Percentiles rank a stretch among this genome's conserved stretches.
Conservation (phyloP, 306 rosid species). For the Leucaena leucocephala region DNA sequence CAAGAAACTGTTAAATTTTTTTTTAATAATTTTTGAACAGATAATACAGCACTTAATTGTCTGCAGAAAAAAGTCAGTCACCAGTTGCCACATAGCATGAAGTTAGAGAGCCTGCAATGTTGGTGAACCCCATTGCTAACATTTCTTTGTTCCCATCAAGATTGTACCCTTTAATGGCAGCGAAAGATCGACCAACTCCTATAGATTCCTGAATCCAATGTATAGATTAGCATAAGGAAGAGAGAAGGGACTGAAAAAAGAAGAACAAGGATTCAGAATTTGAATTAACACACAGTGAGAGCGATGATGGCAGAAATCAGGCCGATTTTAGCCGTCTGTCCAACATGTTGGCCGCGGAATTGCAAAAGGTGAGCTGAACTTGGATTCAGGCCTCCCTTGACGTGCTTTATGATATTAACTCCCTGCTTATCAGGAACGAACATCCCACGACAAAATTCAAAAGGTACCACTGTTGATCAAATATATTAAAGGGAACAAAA, state of each 20-base stretch:
- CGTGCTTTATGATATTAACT: slow-evolving; percentile 75
- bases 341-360: slow-evolving; percentile 62
- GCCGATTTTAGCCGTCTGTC: slow-evolving; percentile 76
- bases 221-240: slow-evolving; percentile 19
- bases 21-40: not conserved
- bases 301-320: slow-evolving; percentile 74
- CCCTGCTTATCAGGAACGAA: slow-evolving; percentile 72
- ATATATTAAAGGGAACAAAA: not conserved
- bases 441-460: slow-evolving; percentile 77
- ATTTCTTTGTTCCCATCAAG: slow-evolving; percentile 94
- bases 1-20: not conserved
- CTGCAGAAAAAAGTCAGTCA: slow-evolving; percentile 14
- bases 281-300: slow-evolving; percentile 65
- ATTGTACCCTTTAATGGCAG: slow-evolving; percentile 79
- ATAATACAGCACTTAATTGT: no score
- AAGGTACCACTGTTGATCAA: slow-evolving; percentile 69
- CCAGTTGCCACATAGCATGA: slow-evolving; percentile 96
- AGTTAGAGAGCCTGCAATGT: slow-evolving; percentile 83
- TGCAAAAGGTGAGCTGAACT: slow-evolving; percentile 69
- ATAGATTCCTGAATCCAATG: slow-evolving; percentile 58
- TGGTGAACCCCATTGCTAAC: slow-evolving; percentile 89
- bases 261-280: not conserved
- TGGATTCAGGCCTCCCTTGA: slow-evolving; percentile 72
- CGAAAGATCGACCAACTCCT: slow-evolving; percentile 93
- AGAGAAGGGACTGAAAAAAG: not conserved